Evolutionary conservation across 345 rosid species (phyloP), one percentile per base, ranked within the genome.

Genomic region (Hibiscus syriacus): DNA sequence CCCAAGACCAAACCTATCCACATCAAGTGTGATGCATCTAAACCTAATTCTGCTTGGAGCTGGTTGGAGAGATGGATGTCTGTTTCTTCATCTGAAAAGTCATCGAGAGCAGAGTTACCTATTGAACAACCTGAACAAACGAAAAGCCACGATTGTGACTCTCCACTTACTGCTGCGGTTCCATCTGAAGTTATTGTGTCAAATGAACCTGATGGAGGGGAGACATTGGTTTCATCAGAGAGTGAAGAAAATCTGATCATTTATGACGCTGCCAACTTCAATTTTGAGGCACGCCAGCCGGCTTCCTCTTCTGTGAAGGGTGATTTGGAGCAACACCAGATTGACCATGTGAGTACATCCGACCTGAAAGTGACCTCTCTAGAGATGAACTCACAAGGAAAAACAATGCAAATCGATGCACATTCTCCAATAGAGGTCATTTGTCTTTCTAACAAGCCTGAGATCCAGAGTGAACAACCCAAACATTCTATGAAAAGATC

Each of bases 31-130:
- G 97, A 95, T 81, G 72, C 88, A 48, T 79, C 83, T 16, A 87
- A 88, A 64, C 86, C 87, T 43, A 84, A 86, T 77, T 85, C 93
- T 73, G 83, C 90, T 62, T 95, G 99, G 99, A 83, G 72, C 74
- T 95, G 98, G 98, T 76, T 95, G 84, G 98, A 92, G 87, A 83
- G 99, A 66, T 92, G 99, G 98, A 88, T 87, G 96, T 72, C 89
- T 49, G 87, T 80, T 64, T 78, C 84, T 8, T 78, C 85, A 11
- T 66, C 82, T 19, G 88, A 83, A 55, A 81, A 80, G 74, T 53
- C 82, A 20, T 70, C 74, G 23, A 70, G 74, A 63, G 66, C 74
- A 36, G 84, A 70, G 72, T 27, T 70, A 54, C 52, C 23, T 34
- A 43, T 64, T 5, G 84, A 86, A 74, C 79, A 78, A 41, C 74